Conservation (phyloP, 2,329 filamentous ascomycete genomes). For the Neocatenulostroma microsporum region DNA sequence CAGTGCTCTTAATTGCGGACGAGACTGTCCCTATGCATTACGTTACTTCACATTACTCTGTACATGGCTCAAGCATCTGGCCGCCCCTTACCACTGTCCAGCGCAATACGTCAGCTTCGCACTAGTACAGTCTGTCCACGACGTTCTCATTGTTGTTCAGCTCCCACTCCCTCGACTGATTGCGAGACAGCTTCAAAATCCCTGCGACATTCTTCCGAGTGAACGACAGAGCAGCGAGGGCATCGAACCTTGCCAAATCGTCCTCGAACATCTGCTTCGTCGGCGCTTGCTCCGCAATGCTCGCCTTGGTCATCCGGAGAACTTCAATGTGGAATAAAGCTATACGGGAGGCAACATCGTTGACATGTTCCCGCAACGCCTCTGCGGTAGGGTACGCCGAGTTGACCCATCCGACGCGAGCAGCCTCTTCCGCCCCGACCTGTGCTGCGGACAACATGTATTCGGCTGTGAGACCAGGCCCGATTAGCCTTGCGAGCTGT, state of each 20-base stretch:
- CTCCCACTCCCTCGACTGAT: not conserved
- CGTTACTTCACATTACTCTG: no score
- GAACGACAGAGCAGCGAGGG: not conserved
- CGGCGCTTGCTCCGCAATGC: not conserved
- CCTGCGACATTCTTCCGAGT: not conserved
- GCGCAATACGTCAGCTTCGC: no score
- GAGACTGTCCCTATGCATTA: no score
- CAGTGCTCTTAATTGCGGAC: no score
- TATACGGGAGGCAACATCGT: not conserved
- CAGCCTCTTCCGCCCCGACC: not conserved
- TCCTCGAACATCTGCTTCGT: not conserved
- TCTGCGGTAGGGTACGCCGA: not conserved
- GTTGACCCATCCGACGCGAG: slow-evolving; percentile 1
- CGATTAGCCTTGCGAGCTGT: not conserved
- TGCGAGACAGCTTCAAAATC: not conserved
- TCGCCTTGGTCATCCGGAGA: not conserved
- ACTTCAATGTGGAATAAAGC: slow-evolving; percentile 1
- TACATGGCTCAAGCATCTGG: no score
- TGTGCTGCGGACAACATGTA: not conserved
- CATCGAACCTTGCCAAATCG: not conserved
- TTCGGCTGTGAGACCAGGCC: not conserved
- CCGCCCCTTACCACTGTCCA: no score
- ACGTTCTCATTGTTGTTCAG: slow-evolving; percentile 1
- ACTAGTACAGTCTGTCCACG: not conserved
- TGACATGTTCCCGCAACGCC: not conserved